phyloP scores from a whole-genome alignment of 1,284 basidiomycete genomes.

The Vanrija sp. region DNA sequence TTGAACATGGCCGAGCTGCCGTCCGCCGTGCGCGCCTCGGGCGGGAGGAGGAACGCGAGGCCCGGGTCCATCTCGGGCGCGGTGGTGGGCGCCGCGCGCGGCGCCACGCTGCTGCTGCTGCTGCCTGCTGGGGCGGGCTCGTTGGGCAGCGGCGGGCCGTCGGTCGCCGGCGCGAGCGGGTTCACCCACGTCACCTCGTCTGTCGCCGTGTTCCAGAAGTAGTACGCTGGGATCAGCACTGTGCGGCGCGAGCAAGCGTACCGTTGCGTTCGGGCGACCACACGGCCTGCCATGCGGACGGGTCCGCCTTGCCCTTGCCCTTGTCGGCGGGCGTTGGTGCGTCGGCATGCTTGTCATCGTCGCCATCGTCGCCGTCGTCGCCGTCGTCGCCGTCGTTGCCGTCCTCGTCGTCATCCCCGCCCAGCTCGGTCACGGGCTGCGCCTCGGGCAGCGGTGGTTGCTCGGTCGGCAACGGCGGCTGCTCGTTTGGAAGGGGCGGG shows the following conservation, averaged over 20 bases:
- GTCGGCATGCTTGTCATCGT: conserved; percentile 12
- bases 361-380: conserved; percentile 12
- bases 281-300: conserved; percentile 70
- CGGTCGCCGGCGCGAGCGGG: conserved; percentile 55
- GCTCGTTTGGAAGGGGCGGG: background rate
- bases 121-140: conserved; percentile 27
- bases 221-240: conserved; percentile 58
- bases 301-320: conserved; percentile 3
- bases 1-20: conserved; percentile 63
- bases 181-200: conserved; percentile 85
- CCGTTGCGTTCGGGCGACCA: conserved; percentile 71
- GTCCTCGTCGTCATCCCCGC: conserved; percentile 12
- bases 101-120: background rate
- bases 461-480: conserved; percentile 13
- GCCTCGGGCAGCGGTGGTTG: conserved; percentile 10
- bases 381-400: conserved; percentile 11
- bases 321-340: background rate
- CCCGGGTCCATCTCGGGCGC: conserved; percentile 72
- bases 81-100: background rate
- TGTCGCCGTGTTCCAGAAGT: conserved; percentile 77
- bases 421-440: conserved; percentile 25
- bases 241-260: conserved; percentile 14
- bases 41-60: conserved; percentile 74
- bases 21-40: conserved; percentile 53
- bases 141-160: conserved; percentile 36